These are phyloP conservation scores for Prototheca cutis DNA, from an alignment of 163 green algal genomes.

Conservation along the genomic window DNA sequence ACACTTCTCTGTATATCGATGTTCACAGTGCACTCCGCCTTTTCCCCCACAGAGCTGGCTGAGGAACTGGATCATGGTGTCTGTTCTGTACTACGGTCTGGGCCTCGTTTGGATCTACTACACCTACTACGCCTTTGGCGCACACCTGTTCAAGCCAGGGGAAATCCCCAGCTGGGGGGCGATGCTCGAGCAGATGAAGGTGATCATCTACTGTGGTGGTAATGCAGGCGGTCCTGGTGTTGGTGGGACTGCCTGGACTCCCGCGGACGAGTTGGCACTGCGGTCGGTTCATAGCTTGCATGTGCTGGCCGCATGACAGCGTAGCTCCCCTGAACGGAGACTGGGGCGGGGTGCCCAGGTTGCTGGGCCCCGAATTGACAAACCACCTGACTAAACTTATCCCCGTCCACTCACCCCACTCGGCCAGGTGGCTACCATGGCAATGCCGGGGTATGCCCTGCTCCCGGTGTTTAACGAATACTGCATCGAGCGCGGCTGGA, in stretches of 20 bases:
- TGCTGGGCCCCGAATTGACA: no score
- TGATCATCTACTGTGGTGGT: constrained; percentile 7
- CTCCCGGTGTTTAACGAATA: constrained; percentile 69
- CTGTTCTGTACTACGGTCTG: constrained; percentile 57
- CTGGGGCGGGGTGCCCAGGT: no score
- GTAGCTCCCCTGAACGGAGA: no score
- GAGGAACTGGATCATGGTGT: constrained; percentile 55
- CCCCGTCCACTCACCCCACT: not conserved
- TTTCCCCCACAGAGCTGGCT: constrained; percentile 44
- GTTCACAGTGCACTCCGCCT: not conserved
- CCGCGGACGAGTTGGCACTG: no score
- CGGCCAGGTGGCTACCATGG: constrained; percentile 49
- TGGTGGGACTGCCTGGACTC: no score
- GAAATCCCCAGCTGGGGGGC: constrained; percentile 46
- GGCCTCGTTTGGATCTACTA: constrained; percentile 66
- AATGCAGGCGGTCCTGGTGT: no score
- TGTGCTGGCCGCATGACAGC: no score
- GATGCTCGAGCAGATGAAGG: constrained; percentile 59
- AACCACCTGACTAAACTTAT: no score
- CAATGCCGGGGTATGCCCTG: constrained; percentile 78
- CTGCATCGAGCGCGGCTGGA: constrained; percentile 75
- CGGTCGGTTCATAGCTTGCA: no score
- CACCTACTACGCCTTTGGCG: constrained; percentile 62
- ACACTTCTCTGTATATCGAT: not conserved
- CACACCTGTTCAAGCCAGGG: constrained; percentile 42